Evolutionary conservation across 2,329 filamentous ascomycete genomes (phyloP).

Genomic region (Bipolaris zeicola): DNA sequence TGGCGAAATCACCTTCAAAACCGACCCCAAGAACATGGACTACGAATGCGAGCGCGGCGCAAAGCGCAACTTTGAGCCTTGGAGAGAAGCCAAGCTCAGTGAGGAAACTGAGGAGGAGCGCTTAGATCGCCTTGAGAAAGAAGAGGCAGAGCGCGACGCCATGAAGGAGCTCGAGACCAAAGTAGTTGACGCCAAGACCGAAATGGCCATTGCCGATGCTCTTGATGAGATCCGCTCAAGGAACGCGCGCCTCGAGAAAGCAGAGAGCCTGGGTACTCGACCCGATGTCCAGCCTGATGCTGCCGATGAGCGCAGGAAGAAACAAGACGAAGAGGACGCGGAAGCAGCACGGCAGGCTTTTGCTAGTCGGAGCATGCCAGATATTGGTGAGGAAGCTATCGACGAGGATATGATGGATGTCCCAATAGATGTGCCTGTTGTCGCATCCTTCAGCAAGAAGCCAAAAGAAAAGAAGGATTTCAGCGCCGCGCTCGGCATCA

Average conservation of each 20-base stretch:
- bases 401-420: conserved; percentile 51
- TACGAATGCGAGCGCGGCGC: conserved; percentile 83
- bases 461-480: conserved; percentile 89
- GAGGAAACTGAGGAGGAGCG: conserved; percentile 88
- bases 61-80: conserved; percentile 91
- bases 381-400: conserved; percentile 60
- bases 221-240: conserved; percentile 91
- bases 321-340: conserved; percentile 79
- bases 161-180: conserved; percentile 97
- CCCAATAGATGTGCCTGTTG: conserved; percentile 39
- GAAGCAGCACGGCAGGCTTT: conserved; percentile 83
- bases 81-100: conserved; percentile 70
- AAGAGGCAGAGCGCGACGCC: conserved; percentile 81
- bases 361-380: conserved; percentile 48
- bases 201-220: conserved; percentile 96
- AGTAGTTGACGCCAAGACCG: conserved; percentile 86
- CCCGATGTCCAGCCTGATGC: conserved; percentile 61
- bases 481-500: conserved; percentile 77
- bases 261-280: conserved; percentile 65
- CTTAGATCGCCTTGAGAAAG: conserved; percentile 79
- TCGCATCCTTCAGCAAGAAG: conserved; percentile 71
- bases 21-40: conserved; percentile 93
- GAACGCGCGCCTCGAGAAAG: conserved; percentile 85
- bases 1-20: conserved; percentile 88
- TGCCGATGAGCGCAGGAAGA: conserved; percentile 61